Evolutionary conservation across 805 yeast genomes (phyloP).

Genomic region (Candida parachauliodes): DNA sequence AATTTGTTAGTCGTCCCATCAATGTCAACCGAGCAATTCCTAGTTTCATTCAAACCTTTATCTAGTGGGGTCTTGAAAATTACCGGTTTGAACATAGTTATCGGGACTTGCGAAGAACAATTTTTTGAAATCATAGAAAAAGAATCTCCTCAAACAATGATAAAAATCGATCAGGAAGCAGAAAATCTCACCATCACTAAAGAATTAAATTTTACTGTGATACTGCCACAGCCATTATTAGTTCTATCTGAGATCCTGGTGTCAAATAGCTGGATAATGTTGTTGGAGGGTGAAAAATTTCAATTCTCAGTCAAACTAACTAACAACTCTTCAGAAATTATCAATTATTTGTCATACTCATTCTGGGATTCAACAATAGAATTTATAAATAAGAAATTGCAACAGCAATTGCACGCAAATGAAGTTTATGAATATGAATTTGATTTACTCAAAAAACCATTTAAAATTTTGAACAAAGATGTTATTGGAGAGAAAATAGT

Average conservation of each 20-base stretch:
- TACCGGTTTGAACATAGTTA: slow-evolving; percentile 47
- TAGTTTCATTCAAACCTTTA: slow-evolving; percentile 47
- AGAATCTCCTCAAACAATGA: background rate
- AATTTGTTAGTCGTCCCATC: slow-evolving; percentile 22
- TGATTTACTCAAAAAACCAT: slow-evolving; percentile 55
- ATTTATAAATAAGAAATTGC: slow-evolving; percentile 54
- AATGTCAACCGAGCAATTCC: slow-evolving; percentile 29
- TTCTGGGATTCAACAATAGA: slow-evolving; percentile 74
- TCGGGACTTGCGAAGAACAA: slow-evolving; percentile 49
- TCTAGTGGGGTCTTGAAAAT: slow-evolving; percentile 47
- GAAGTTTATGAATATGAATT: slow-evolving; percentile 78
- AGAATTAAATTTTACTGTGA: slow-evolving; percentile 26
- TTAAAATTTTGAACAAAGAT: slow-evolving; percentile 48
- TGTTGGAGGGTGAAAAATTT: slow-evolving; percentile 72
- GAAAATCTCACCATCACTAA: slow-evolving; percentile 11
- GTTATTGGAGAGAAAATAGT: slow-evolving; percentile 34
- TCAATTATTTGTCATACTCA: slow-evolving; percentile 56
- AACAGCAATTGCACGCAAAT: slow-evolving; percentile 46
- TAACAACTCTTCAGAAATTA: slow-evolving; percentile 55
- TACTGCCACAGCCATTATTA: slow-evolving; percentile 58
- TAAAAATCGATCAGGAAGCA: slow-evolving; percentile 2
- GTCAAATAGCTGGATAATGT: slow-evolving; percentile 65
- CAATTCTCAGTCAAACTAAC: slow-evolving; percentile 48
- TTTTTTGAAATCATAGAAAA: slow-evolving; percentile 38
- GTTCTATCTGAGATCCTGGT: slow-evolving; percentile 49